Percentiles rank a stretch among this genome's conserved stretches.
Evolutionary conservation across 768 basidiomycete species (phyloP).

Genomic region (Xerocomellus dryophilus): DNA sequence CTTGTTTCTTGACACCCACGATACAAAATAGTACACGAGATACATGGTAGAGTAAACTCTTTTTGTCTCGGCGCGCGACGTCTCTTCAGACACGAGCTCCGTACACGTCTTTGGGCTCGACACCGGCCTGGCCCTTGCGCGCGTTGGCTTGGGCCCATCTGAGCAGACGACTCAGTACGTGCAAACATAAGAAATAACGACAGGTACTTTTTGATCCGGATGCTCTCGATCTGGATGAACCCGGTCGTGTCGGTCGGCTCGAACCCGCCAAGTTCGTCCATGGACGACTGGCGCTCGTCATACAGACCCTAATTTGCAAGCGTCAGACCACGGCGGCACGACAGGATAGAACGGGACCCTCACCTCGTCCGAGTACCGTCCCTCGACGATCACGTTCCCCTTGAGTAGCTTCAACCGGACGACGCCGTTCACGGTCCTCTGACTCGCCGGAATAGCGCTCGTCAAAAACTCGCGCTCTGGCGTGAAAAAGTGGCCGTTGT

Average conservation of each 20-base stretch:
- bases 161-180: not conserved
- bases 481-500: slow-evolving; percentile 99
- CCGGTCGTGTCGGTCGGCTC: slow-evolving; percentile 94
- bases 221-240: slow-evolving; percentile 96
- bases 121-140: slow-evolving; percentile 79
- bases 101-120: slow-evolving; percentile 77
- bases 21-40: slow-evolving; percentile 5
- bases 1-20: not conserved
- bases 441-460: slow-evolving; percentile 86
- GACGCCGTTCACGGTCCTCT: slow-evolving; percentile 92
- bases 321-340: not conserved
- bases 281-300: slow-evolving; percentile 91
- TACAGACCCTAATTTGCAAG: slow-evolving; percentile 67
- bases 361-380: slow-evolving; percentile 84
- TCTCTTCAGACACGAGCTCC: slow-evolving; percentile 49
- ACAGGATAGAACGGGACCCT: slow-evolving; percentile 8
- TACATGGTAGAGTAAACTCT: not conserved
- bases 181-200: slow-evolving; percentile 8
- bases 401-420: slow-evolving; percentile 92
- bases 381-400: slow-evolving; percentile 93
- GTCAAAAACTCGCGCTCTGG: slow-evolving; percentile 96
- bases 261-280: slow-evolving; percentile 99
- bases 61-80: not conserved
- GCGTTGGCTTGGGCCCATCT: slow-evolving; percentile 90
- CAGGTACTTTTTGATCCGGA: slow-evolving; percentile 92